Base-by-base conservation (phyloP, 176 grass and related monocot genomes). In the Eragrostis nindensis region DNA sequence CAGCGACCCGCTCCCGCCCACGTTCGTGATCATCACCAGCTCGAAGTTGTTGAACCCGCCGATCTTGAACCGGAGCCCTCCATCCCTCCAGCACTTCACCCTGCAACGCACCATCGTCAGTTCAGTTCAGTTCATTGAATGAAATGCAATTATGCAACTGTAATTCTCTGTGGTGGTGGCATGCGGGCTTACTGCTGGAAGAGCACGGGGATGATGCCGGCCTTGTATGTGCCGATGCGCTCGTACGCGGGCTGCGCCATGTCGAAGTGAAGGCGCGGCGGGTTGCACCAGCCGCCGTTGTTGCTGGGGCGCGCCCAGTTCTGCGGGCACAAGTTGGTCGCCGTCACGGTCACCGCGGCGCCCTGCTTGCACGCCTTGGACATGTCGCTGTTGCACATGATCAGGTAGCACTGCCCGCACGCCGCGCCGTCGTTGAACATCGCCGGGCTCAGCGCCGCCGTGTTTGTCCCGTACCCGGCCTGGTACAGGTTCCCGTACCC, bases 221-320 rank as follows among this genome's bases (percentile, higher is more conserved):
- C 62, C 12, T 39, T 53, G 66, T 81, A 71, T 25, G 46, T 36
- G 54, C 79, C 79, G 52, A 81, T 81, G 39, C 39, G 53, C 79
- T 81, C 79, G 53, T 55, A 81, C 2, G 79, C 79, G 0, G 79
- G 79, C 42, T 62, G 79, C 41, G 79, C 67, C 79, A 81, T 81
- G 75, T 94, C 92, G 53, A 94, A 94, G 62, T 94, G 92, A 0
- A 89, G 61, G 7, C 89, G 83, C 5, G 92, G 92, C 5, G 92
- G 89, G 80, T 94, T 94, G 73, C 92, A 94, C 92, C 92, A 94
- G 53, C 92, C 89, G 38, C 92, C 92, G 70, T 86, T 79, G 73
- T 94, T 76, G 43, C 86, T 89, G n/a, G 92, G 84, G 32, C 87
- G 86, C 0, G 89, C 92, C 66, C 86, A 91, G 71, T 94, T 94